Evolutionary conservation across 345 rosid genomes (phyloP), one percentile per base, ranked within the genome.

Genomic region (Toxicodendron radicans): DNA sequence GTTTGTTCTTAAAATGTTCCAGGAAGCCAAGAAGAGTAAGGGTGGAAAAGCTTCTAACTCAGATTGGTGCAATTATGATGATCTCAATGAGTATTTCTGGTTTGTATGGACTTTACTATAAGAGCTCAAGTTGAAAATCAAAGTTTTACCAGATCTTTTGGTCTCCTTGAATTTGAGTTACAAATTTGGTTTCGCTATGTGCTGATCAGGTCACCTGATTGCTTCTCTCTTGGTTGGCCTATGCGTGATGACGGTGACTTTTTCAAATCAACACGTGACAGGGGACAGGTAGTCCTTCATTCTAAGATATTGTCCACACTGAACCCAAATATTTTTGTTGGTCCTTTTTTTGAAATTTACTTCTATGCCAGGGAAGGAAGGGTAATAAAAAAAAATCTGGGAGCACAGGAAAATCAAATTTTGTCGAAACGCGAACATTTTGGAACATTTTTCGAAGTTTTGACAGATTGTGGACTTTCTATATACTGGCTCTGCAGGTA

Each of bases 151-250:
- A 62, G 30, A 61, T 57, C 65, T 41, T 67, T 3, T 16, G 18
- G 2, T 62, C 71, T 57, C 35, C 30, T 58, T 51, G 69, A 18
- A 45, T 46, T 66, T 58, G 20, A 68, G 70, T 48, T 79, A 59
- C 16, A 32, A 69, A 53, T 54, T 52, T 71, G 56, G 66, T 81
- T 59, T 58, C 66, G 33, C 68, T 74, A 60, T 69, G 59, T 78
- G 23, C 46, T 64, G 63, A 79, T 70, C 80, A 93, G 98, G 99
- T 87, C 93, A 74, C 66, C 97, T 49, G 92, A 91, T 66, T 95
- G 99, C 90, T 95, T 95, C 85, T 90, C 99, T 82, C 97, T 95
- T 80, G 99, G 98, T 78, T 95, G 99, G 98, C 98, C 99, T 32
- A 95, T 95, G 99, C 98, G 99, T 68, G 99, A 95, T 76, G 98